These are phyloP conservation scores for Parascedosporium putredinis DNA, from an alignment of 2,329 filamentous ascomycete species.

Conservation along the genomic window DNA sequence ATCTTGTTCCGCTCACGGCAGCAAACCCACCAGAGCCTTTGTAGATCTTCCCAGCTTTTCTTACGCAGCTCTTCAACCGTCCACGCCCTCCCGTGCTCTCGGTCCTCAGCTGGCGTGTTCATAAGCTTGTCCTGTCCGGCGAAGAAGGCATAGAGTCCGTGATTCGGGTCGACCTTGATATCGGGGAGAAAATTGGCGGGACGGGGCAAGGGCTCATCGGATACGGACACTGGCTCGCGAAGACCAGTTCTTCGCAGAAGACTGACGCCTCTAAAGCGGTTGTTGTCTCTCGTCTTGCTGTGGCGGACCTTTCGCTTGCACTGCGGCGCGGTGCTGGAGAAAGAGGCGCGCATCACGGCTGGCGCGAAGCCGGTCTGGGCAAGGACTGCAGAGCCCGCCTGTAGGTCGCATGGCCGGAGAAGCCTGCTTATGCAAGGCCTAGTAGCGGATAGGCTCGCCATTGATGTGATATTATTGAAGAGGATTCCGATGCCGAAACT, in stretches of 20 bases:
- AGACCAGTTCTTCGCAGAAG: constrained; percentile 68
- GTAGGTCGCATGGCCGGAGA: constrained; percentile 2
- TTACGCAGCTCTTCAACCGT: constrained; percentile 71
- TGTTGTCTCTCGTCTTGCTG: constrained; percentile 59
- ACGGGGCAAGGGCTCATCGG: constrained; percentile 59
- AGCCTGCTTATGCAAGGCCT: constrained; percentile 8
- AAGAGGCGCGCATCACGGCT: constrained; percentile 14
- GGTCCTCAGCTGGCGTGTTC: constrained; percentile 59
- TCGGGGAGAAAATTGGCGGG: constrained; percentile 55
- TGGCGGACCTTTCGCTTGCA: constrained; percentile 21
- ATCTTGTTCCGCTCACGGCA: constrained; percentile 84
- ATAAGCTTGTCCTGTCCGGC: constrained; percentile 58
- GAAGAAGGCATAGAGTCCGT: constrained; percentile 93
- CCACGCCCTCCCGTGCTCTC: constrained; percentile 72
- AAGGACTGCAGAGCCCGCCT: background rate
- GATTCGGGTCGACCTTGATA: constrained; percentile 55
- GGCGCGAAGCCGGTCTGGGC: background rate
- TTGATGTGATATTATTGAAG: constrained; percentile 1
- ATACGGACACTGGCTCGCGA: constrained; percentile 63
- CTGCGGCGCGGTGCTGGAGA: constrained; percentile 45
- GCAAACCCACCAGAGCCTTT: constrained; percentile 90
- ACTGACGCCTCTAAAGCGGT: constrained; percentile 71
- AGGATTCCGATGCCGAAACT: background rate
- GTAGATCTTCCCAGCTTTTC: constrained; percentile 91
- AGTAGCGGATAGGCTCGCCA: constrained; percentile 5